Base-by-base conservation (phyloP, 768 basidiomycete species). In the Vishniacozyma victoriae region DNA sequence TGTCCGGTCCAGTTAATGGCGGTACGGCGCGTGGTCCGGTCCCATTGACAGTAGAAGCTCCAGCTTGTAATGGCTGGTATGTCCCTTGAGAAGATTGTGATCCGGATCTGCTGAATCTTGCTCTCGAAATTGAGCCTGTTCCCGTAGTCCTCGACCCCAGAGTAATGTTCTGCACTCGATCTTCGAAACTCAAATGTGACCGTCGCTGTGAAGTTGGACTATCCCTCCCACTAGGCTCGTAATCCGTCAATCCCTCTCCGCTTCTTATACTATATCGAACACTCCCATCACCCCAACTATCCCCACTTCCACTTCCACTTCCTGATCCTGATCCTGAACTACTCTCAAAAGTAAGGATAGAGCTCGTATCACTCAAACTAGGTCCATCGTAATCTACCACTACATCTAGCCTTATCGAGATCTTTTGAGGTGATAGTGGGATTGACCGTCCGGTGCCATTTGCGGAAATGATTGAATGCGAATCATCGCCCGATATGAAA, bases 381-480 rank as follows among this genome's bases (percentile, higher is more conserved):
- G 85, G 88, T 0, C 88, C 88, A 68, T 95, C 91, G 59, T 89
- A 92, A 52, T 92, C 90, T 53, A 92, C 82, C 7, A 77, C 76
- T 35, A 96, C 82, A 37, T 83, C 77, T 27, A 95, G 80, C 7
- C 80, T 78, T 14, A 95, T 73, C 0, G 84, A 85, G 47, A 95
- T 85, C 67, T 82, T 88, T 26, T 78, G 75, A 9, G 55, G 51
- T 1, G 79, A 76, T 73, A 23, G 77, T 76, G 12, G 24, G 19
- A 36, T 19, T 27, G 33, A 25, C 0, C 45, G 36, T 7, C 40
- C 54, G 14, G 57, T 50, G 15, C 22, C 16, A 4, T 55, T 55
- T 14, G 85, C 87, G 90, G 0, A 83, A 79, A 3, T 81, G 80
- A 19, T 85, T 86, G 9, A 84, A 83, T 25, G 78, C 54, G 24